Evolutionary conservation across 371 early-diverging fungal species (phyloP).

Genomic region (Capillidium rhysosporum): DNA sequence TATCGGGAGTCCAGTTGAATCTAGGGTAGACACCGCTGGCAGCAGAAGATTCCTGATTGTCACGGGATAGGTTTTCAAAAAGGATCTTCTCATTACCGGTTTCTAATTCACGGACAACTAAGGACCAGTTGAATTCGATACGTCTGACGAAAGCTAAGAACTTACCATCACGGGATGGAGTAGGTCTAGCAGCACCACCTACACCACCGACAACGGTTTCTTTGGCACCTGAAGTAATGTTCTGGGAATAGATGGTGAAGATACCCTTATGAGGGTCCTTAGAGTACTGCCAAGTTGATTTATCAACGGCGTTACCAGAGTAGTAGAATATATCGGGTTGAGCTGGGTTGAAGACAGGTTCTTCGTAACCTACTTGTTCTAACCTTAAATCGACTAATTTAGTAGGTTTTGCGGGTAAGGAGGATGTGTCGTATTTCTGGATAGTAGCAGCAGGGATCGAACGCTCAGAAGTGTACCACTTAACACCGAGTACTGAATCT

Average conservation of each 20-base stretch:
- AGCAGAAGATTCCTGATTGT: neutral
- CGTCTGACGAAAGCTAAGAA: neutral
- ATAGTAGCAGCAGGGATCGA: constrained; percentile 1
- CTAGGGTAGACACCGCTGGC: neutral
- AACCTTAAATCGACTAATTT: neutral
- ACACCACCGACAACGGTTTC: neutral
- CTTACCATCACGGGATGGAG: neutral
- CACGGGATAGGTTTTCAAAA: neutral
- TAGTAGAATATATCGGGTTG: neutral
- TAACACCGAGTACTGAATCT: neutral
- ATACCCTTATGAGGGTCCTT: neutral
- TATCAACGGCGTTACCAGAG: neutral
- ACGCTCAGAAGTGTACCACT: neutral
- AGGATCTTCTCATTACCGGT: neutral
- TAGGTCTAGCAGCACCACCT: neutral
- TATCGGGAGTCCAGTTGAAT: neutral
- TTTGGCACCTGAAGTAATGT: neutral
- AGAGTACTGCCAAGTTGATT: neutral
- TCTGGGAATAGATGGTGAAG: neutral
- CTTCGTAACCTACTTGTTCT: neutral
- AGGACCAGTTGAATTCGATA: neutral
- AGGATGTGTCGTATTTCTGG: neutral
- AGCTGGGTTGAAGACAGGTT: neutral
- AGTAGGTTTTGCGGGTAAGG: neutral
- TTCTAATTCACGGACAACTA: neutral